phyloP scores from a whole-genome alignment of 1,284 basidiomycete genomes.

The Hymenochaete sp. region DNA sequence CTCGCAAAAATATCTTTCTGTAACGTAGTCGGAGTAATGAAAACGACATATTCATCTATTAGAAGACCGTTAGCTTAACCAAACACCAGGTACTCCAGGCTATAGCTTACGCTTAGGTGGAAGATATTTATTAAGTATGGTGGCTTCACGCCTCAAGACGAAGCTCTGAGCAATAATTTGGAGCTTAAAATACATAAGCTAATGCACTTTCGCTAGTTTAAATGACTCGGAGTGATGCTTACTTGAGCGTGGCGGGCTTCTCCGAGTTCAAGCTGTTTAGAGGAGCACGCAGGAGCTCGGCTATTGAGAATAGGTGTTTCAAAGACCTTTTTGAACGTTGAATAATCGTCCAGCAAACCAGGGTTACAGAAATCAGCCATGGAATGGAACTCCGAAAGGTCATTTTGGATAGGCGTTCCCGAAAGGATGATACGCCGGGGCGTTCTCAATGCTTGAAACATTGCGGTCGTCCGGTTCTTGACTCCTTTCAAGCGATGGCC shows the following conservation, averaged over 20 bases:
- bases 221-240: slow-evolving; percentile 13
- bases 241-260: slow-evolving; percentile 68
- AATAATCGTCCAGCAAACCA: slow-evolving; percentile 76
- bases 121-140: slow-evolving; percentile 74
- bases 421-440: slow-evolving; percentile 80
- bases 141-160: slow-evolving; percentile 82
- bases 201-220: background rate
- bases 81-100: slow-evolving; percentile 14
- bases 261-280: slow-evolving; percentile 69
- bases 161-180: slow-evolving; percentile 75
- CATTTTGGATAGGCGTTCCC: slow-evolving; percentile 97
- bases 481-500: slow-evolving; percentile 93
- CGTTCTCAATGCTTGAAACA: slow-evolving; percentile 78
- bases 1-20: slow-evolving; percentile 77
- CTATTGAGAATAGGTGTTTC: slow-evolving; percentile 87
- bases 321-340: slow-evolving; percentile 71
- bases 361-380: slow-evolving; percentile 98
- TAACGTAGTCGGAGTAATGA: slow-evolving; percentile 73
- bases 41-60: slow-evolving; percentile 89
- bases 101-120: slow-evolving; percentile 76
- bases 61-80: slow-evolving; percentile 11
- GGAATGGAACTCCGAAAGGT: slow-evolving; percentile 89
- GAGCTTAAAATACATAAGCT: slow-evolving; percentile 41
- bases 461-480: slow-evolving; percentile 83
- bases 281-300: slow-evolving; percentile 66